Conservation (phyloP, 1,139 yeast species). For the Diutina siamensis region DNA sequence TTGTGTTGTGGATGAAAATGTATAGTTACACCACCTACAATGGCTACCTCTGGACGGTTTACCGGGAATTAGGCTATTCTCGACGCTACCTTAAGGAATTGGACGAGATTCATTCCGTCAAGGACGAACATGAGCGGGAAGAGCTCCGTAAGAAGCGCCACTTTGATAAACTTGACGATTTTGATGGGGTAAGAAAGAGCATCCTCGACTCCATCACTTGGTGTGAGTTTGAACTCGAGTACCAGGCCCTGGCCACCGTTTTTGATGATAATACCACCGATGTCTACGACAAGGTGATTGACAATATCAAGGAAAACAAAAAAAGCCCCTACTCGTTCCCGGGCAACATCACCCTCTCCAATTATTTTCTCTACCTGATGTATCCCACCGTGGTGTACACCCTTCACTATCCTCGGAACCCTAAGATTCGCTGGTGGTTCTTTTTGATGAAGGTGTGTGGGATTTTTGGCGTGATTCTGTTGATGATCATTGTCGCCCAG, state of each 20-base stretch:
- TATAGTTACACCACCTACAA: conserved; percentile 85
- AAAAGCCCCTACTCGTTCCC: conserved; percentile 41
- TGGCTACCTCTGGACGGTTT: conserved; percentile 70
- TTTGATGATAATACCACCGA: conserved; percentile 13
- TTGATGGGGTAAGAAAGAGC: conserved; percentile 16
- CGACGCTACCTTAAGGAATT: conserved; percentile 18
- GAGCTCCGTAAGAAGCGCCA: conserved; percentile 6
- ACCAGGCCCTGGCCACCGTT: conserved; percentile 21
- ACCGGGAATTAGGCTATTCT: conserved; percentile 44
- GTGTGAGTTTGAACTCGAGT: conserved; percentile 50
- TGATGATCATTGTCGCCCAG: conserved; percentile 80
- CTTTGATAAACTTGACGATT: conserved; percentile 9
- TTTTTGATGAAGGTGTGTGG: conserved; percentile 65
- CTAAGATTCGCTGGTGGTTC: conserved; percentile 55
- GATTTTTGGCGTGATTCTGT: conserved; percentile 71
- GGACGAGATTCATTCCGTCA: conserved; percentile 7
- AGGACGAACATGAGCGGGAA: neutral
- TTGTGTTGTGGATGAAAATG: conserved; percentile 84
- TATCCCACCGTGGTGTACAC: conserved; percentile 85
- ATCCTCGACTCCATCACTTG: conserved; percentile 42
- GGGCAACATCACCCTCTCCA: conserved; percentile 46
- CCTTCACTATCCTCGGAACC: conserved; percentile 69
- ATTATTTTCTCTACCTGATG: conserved; percentile 73
- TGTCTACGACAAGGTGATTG: conserved; percentile 11
- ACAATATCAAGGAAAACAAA: conserved; percentile 11